Percentiles rank a stretch among this genome's conserved stretches.
Evolutionary conservation across 306 rosid species (phyloP).

Genomic region (Argentina anserina): DNA sequence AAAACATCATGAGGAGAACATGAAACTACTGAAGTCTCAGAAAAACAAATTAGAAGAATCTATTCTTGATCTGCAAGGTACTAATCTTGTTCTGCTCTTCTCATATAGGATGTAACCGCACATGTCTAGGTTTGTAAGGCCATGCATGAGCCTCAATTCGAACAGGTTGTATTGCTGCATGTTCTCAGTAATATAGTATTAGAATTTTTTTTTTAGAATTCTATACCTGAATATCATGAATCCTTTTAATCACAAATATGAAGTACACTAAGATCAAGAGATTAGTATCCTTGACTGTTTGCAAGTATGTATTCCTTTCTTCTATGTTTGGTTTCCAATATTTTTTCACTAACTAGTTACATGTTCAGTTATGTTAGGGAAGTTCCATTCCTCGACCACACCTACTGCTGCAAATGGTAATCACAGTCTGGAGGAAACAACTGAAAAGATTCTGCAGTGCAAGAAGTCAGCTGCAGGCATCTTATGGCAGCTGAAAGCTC

Average conservation of each 20-base stretch:
- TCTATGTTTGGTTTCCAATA: conserved; percentile 5
- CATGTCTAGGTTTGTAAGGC: not conserved
- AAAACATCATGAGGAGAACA: conserved; percentile 69
- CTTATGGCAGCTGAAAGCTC: conserved; percentile 51
- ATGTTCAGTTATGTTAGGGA: conserved; percentile 45
- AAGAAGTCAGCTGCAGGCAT: conserved; percentile 74
- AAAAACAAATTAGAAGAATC: conserved; percentile 60
- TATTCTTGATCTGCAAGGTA: conserved; percentile 81
- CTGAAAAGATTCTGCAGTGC: conserved; percentile 48
- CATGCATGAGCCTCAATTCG: not conserved
- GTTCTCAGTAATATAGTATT: not conserved
- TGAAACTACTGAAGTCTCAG: conserved; percentile 48
- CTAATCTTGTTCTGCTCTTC: not conserved
- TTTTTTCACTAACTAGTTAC: conserved; percentile 22
- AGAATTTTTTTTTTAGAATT: not conserved
- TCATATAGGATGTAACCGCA: not conserved
- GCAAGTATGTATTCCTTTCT: not conserved
- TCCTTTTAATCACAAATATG: not conserved
- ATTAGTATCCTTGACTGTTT: not conserved
- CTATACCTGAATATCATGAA: not conserved
- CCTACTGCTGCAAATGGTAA: conserved; percentile 35
- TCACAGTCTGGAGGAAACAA: conserved; percentile 48
- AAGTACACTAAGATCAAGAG: not conserved
- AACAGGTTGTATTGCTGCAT: not conserved
- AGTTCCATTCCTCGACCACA: conserved; percentile 41